These are phyloP conservation scores for Penicillium italicum DNA, from an alignment of 2,329 filamentous ascomycete species.

Conservation along the genomic window DNA sequence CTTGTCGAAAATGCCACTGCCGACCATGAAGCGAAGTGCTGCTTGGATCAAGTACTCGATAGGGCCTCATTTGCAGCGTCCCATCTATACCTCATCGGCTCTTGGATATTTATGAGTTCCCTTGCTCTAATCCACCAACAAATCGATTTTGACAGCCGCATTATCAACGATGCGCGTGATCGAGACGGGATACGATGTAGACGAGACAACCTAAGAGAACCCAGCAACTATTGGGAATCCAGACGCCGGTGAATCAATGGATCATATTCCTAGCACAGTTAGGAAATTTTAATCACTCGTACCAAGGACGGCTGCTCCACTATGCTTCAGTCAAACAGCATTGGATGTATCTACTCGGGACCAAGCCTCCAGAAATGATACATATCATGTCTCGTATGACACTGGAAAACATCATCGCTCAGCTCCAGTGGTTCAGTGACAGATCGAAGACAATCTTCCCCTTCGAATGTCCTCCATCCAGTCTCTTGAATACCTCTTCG, in stretches of 20 bases:
- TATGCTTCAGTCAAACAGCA: background rate
- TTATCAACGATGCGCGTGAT: too few species aligned
- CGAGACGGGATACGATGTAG: too few species aligned
- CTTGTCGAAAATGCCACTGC: background rate
- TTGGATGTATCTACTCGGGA: background rate
- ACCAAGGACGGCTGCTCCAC: too few species aligned
- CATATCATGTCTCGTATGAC: background rate
- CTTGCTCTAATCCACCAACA: background rate
- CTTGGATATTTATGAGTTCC: background rate
- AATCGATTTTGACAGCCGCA: too few species aligned
- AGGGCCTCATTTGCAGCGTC: background rate
- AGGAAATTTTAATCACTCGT: background rate
- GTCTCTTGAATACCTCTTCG: slow-evolving; percentile 39
- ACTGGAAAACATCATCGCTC: background rate
- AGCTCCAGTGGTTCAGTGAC: background rate
- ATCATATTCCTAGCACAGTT: background rate
- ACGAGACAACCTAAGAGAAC: too few species aligned
- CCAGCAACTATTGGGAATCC: too few species aligned
- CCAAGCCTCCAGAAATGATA: background rate
- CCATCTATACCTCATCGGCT: background rate
- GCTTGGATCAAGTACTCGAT: background rate
- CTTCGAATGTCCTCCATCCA: slow-evolving; percentile 40
- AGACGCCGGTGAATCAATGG: background rate
- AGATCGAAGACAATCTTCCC: slow-evolving; percentile 45
- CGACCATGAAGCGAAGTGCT: background rate